Percentiles rank a stretch among this genome's conserved stretches.
Evolutionary conservation across 1,284 basidiomycete genomes (phyloP).

Genomic region (Ceratobasidium sp.): DNA sequence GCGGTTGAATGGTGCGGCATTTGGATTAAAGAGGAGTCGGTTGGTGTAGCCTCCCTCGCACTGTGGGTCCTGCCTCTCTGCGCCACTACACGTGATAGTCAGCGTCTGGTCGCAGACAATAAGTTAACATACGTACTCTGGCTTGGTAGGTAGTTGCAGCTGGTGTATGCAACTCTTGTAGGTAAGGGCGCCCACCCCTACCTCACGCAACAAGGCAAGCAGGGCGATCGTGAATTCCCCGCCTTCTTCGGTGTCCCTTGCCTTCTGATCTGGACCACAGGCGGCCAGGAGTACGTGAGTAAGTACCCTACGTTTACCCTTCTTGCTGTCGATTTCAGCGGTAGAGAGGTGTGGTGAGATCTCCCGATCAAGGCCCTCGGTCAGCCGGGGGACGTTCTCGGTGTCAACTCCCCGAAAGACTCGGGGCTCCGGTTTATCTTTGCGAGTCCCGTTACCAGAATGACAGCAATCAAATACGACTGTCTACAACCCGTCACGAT

Average conservation of each 20-base stretch:
- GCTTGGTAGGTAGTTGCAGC: background rate
- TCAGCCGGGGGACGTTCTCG: background rate
- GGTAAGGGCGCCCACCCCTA: background rate
- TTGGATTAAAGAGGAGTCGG: background rate
- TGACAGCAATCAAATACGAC: slow-evolving; percentile 36
- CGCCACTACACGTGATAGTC: too few species aligned
- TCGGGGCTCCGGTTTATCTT: background rate
- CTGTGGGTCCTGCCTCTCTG: background rate
- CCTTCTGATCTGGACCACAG: background rate
- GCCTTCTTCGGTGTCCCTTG: background rate
- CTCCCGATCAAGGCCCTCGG: background rate
- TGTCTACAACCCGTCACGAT: background rate
- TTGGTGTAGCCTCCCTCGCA: background rate
- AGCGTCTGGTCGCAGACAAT: too few species aligned
- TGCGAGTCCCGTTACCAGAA: background rate
- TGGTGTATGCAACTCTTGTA: background rate
- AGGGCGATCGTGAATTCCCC: too few species aligned
- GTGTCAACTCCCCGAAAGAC: background rate
- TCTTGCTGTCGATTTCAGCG: too few species aligned
- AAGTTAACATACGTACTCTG: background rate
- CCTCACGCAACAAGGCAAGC: background rate
- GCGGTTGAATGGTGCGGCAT: background rate
- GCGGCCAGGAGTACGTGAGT: background rate
- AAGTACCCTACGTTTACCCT: background rate
- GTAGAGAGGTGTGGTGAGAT: background rate